Conservation (phyloP, 1,284 basidiomycete genomes). For the Polyporus tsugae region DNA sequence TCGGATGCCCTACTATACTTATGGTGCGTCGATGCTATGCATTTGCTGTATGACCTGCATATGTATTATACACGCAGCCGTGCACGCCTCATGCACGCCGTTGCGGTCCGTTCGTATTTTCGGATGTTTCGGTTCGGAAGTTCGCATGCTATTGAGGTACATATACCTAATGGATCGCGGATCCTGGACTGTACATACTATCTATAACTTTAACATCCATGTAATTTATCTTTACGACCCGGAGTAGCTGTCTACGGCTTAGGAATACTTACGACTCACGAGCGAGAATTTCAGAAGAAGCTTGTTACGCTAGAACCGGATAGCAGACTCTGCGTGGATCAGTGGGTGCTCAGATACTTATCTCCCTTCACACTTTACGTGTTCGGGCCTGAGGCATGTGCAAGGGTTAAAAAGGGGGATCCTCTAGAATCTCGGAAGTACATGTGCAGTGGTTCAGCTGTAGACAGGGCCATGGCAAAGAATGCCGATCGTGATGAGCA, state of each 20-base stretch:
- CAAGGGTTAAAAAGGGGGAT: neutral
- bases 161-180: slow-evolving; percentile 19
- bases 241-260: neutral
- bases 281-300: neutral
- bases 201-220: slow-evolving; percentile 24
- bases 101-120: neutral
- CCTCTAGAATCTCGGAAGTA: neutral
- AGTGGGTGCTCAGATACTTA: neutral
- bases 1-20: neutral
- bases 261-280: neutral
- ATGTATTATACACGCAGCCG: neutral
- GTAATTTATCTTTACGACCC: slow-evolving; percentile 32
- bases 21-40: slow-evolving; percentile 13
- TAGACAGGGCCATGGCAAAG: too few species aligned
- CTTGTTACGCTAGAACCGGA: neutral
- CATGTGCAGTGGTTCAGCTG: too few species aligned
- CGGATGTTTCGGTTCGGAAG: slow-evolving; percentile 11
- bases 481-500: too few species aligned
- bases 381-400: neutral
- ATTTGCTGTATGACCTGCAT: slow-evolving; percentile 1
- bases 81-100: slow-evolving; percentile 4
- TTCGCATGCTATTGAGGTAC: slow-evolving; percentile 15
- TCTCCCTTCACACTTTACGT: neutral
- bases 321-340: neutral
- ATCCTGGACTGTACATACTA: slow-evolving; percentile 27